Percentiles rank a stretch among this genome's conserved stretches.
These are phyloP conservation scores for Syncephalastrum sp. DNA, from an alignment of 371 early-diverging fungal species.

Conservation along the genomic window DNA sequence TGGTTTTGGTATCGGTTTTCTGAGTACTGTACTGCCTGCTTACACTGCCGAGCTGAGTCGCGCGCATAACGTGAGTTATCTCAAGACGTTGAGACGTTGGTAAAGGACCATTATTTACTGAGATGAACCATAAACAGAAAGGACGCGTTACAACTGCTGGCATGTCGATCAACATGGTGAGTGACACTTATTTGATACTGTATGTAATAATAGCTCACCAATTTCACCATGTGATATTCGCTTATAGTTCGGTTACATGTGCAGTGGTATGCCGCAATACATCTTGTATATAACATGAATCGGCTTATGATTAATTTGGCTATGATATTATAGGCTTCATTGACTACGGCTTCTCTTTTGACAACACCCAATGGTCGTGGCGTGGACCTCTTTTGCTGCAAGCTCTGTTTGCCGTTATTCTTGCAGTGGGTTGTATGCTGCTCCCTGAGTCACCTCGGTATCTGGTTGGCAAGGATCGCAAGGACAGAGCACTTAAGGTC, in stretches of 20 bases:
- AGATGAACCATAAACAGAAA: conserved; percentile 12
- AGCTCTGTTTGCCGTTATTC: conserved; percentile 42
- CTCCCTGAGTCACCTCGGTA: conserved; percentile 59
- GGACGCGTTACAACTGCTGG: conserved; percentile 38
- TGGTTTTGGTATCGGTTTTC: conserved; percentile 53
- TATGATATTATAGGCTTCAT: conserved; percentile 24
- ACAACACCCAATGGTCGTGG: conserved; percentile 34
- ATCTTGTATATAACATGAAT: no score
- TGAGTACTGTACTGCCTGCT: conserved; percentile 46
- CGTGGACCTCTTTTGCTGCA: conserved; percentile 47
- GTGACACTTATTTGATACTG: no score
- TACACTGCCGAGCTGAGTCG: conserved; percentile 51
- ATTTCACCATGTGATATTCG: no score
- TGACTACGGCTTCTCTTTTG: conserved; percentile 33
- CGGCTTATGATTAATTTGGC: no score
- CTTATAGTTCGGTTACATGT: conserved; percentile 25
- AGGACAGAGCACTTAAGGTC: conserved; percentile 55
- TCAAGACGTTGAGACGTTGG: neutral
- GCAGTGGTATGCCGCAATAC: conserved; percentile 7
- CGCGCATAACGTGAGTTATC: conserved; percentile 33
- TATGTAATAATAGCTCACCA: no score
- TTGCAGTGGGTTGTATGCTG: conserved; percentile 38
- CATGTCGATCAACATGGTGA: conserved; percentile 35
- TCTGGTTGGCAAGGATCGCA: conserved; percentile 40
- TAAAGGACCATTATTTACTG: neutral